These are phyloP conservation scores for Chlorella sp. DNA, from an alignment of 139 green algal species.

Conservation along the genomic window DNA sequence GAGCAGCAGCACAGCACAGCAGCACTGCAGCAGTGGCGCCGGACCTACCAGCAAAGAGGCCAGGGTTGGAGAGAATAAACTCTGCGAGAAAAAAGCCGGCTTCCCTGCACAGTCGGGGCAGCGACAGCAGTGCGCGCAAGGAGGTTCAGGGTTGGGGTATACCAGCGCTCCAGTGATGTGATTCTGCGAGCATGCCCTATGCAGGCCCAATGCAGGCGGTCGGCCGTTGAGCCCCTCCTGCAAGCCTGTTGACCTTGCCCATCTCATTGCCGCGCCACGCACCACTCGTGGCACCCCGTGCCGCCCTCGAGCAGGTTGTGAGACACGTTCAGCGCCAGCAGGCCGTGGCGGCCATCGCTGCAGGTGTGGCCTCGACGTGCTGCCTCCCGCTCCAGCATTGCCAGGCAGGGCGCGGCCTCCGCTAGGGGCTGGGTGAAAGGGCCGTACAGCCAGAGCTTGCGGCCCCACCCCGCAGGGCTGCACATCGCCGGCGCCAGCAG, in stretches of 20 bases:
- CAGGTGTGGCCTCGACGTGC: neutral
- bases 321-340: constrained; percentile 48
- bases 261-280: too few relatives aligned
- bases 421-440: neutral
- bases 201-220: too few relatives aligned
- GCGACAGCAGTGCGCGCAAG: too few relatives aligned
- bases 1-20: neutral
- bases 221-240: too few relatives aligned
- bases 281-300: constrained; percentile 80
- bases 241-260: too few relatives aligned
- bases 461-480: constrained; percentile 2
- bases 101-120: too few relatives aligned
- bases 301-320: constrained; percentile 68
- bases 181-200: too few relatives aligned
- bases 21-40: too few relatives aligned
- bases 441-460: constrained; percentile 26
- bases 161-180: too few relatives aligned
- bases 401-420: neutral
- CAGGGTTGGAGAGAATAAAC: constrained; percentile 55
- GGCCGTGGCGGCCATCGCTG: constrained; percentile 10
- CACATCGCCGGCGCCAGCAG: neutral
- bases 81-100: constrained; percentile 74
- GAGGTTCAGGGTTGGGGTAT: too few relatives aligned
- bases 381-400: neutral
- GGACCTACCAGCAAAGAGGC: constrained; percentile 55